Evolutionary conservation across 2,329 filamentous ascomycete species (phyloP), one percentile per base, ranked within the genome.

Genomic region (Ophiostoma ulmi): DNA sequence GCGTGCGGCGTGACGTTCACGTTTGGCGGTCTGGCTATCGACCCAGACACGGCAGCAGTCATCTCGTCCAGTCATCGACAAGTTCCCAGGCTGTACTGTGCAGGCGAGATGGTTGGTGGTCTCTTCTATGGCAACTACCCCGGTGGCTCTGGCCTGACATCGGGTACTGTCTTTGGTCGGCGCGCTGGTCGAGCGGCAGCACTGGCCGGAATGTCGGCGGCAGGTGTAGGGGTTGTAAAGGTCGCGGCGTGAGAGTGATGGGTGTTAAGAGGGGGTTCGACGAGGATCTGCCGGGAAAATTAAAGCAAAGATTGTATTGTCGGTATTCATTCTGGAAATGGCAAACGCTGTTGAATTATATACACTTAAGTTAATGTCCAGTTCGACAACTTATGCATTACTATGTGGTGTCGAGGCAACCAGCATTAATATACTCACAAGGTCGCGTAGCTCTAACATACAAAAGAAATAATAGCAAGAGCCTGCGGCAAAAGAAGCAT

Each of bases 1-100:
- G 85, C 84, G 4, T 87, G 86, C 65, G 89, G 89, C 1, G 83
- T 91, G 20, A 90, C 88, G 0, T 91, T 91, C 74, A 91, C 88
- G 0, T 91, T 91, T 78, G 89, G 88, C 0, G 88, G 89, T 0
- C 77, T 91, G 7, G 81, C 82, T 5, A 83, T 88, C 1, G 82
- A 87, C 67, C 81, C 86, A 0, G 77, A 85, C 35, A 88, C 85
- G 0, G 82, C 85, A 0, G 81, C 80, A 3, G 83, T 90, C 0
- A 76, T 89, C 17, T 81, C 80, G 1, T 79, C 81, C 0, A 84
- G 81, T 0, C 80, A 79, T 1, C 74, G 75, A 5, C 78, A 80
- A n/a, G 81, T 90, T 5, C 81, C 82, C 0, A 86, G 87, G 0
- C 75, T 90, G 1, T 90, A 83, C 73, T 88, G 86, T 73, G 84